These are phyloP conservation scores for Dictyostelium brefeldianum DNA, from an alignment of 78 protist species.

Conservation along the genomic window DNA sequence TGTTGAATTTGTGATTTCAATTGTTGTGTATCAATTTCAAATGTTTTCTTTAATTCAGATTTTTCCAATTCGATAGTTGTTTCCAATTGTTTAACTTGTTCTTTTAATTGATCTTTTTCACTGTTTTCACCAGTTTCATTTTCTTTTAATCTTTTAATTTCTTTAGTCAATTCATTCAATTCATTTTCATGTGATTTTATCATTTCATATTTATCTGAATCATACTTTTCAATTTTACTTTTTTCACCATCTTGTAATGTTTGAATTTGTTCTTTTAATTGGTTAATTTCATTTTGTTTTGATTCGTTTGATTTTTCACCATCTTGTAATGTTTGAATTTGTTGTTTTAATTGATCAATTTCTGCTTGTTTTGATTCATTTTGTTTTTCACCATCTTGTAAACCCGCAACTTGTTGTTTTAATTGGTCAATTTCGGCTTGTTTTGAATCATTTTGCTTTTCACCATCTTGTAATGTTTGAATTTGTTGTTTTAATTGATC, in stretches of 20 bases:
- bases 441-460: too few relatives aligned
- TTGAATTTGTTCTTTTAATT: background rate
- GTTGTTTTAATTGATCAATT: background rate
- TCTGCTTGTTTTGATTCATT: background rate
- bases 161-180: background rate
- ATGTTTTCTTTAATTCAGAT: background rate
- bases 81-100: background rate
- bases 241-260: too few relatives aligned
- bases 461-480: too few relatives aligned
- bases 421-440: background rate
- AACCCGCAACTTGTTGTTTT: background rate
- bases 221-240: too few relatives aligned
- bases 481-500: background rate
- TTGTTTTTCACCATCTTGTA: too few relatives aligned
- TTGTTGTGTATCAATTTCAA: background rate
- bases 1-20: conserved; percentile 9
- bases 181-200: background rate
- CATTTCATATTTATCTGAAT: too few relatives aligned
- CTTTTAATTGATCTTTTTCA: background rate
- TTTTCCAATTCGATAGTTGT: background rate
- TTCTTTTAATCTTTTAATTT: background rate
- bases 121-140: background rate
- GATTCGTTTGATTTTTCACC: too few relatives aligned
- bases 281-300: background rate
- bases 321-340: too few relatives aligned